Base-by-base conservation (phyloP, 148 eudicot species). In the Euryodendron excelsum region DNA sequence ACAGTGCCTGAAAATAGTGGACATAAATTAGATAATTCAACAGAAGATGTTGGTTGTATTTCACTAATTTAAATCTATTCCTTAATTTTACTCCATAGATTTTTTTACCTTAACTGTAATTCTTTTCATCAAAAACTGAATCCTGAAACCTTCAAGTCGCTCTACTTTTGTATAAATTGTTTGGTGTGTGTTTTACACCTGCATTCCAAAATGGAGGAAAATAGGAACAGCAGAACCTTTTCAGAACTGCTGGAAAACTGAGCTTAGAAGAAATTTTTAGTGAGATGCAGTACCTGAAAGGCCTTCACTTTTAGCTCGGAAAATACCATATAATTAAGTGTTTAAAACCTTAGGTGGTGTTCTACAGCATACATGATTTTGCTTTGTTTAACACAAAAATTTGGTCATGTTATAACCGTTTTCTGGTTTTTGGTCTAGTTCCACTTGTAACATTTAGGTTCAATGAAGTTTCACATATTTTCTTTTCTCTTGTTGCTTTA, bases 341-440 rank as follows among this genome's bases (percentile, higher is more conserved):
- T 34, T 55, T 55, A 33, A 33, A 7, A 3, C 5, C 36, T 68
- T 68, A 8, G 50, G 7, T 68, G 72, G 41, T n/a, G 7, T 68
- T 21, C 37, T 33, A 6, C 69, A 36, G 41, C 27, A 52, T 3
- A 21, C 18, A 55, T 5, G 50, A 15, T 13, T 59, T 36, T 2
- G 23, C 14, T 39, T 74, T 59, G 34, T 65, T 21, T 2, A 1
- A 30, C 50, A 0, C 28, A 5, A 59, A 17, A 17, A 58, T 14
- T n/a, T 34, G 23, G 2, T 72, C 44, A 73, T 56, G 65, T 41
- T 28, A 59, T 33, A 39, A 37, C 17, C 25, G 44, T 45, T 20
- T 76, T n/a, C n/a, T n/a, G n/a, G 78, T 10, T 76, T 13, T 69
- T 8, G 36, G 72, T 25, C 17, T 41, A 65, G 41, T 45, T 41